Evolutionary conservation across 2,329 filamentous ascomycete genomes (phyloP).

Genomic region (Stemphylium beticola): DNA sequence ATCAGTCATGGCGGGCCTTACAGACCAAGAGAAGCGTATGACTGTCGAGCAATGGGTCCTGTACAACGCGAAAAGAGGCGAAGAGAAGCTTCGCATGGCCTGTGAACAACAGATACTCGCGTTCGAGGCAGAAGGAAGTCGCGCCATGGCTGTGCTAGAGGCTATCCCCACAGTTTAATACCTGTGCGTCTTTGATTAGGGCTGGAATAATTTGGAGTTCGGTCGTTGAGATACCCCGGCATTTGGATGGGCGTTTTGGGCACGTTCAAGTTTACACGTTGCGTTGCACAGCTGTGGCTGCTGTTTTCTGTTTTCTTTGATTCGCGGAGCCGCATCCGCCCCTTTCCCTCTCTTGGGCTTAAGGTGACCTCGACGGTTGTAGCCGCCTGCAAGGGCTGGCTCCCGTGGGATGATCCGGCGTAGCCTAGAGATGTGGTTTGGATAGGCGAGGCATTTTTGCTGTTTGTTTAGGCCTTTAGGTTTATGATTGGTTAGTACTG

Average conservation of each 20-base stretch:
- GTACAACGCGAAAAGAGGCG: slow-evolving; percentile 78
- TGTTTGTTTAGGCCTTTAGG: neutral
- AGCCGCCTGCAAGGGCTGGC: slow-evolving; percentile 31
- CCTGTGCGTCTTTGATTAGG: slow-evolving; percentile 2
- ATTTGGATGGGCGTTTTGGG: slow-evolving; percentile 5
- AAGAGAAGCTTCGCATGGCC: slow-evolving; percentile 77
- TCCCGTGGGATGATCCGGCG: slow-evolving; percentile 21
- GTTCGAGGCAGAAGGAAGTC: slow-evolving; percentile 83
- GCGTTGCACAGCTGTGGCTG: slow-evolving; percentile 1
- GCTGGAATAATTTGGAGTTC: slow-evolving; percentile 18
- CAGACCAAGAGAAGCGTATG: slow-evolving; percentile 82
- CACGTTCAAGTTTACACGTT: neutral
- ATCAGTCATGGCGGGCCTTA: slow-evolving; percentile 65
- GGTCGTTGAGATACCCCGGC: slow-evolving; percentile 34
- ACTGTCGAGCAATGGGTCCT: slow-evolving; percentile 92
- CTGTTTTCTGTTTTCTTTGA: slow-evolving; percentile 5
- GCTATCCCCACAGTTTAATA: slow-evolving; percentile 42
- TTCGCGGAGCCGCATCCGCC: slow-evolving; percentile 6
- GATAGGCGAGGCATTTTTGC: slow-evolving; percentile 5
- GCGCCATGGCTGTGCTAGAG: slow-evolving; percentile 79
- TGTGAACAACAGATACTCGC: slow-evolving; percentile 82
- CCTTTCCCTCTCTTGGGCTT: slow-evolving; percentile 20
- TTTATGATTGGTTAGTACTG: neutral
- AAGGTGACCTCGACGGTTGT: slow-evolving; percentile 23
- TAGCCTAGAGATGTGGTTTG: slow-evolving; percentile 24